Percentiles rank a stretch among this genome's conserved stretches.
Conservation (phyloP, 2,329 filamentous ascomycete genomes). For the Cladosporium sp. region DNA sequence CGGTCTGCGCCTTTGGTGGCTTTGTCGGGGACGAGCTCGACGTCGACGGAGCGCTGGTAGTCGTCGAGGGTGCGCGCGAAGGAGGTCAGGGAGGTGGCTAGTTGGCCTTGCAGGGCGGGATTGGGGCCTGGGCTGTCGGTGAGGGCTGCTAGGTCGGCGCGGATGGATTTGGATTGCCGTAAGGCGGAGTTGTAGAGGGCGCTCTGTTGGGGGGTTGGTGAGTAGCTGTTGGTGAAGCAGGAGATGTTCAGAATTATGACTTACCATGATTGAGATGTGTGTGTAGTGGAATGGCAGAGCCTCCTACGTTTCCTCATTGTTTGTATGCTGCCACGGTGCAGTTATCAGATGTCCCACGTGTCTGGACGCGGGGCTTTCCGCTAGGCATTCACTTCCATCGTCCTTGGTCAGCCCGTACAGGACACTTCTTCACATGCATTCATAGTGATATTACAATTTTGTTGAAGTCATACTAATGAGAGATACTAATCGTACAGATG, state of each 20-base stretch:
- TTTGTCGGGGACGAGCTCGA: conserved; percentile 87
- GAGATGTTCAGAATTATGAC: not conserved
- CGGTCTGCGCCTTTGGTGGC: conserved; percentile 87
- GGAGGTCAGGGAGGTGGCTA: conserved; percentile 75
- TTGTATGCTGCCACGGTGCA: not conserved
- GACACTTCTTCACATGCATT: not conserved
- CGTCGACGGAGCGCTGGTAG: conserved; percentile 79
- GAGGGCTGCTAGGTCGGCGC: conserved; percentile 68
- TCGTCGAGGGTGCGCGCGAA: conserved; percentile 91
- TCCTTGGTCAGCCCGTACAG: not conserved
- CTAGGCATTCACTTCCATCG: conserved; percentile 8
- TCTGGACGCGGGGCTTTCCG: conserved; percentile 8
- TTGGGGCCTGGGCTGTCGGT: conserved; percentile 52
- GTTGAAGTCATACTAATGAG: not conserved
- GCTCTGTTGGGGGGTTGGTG: conserved; percentile 51
- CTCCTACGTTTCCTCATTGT: conserved; percentile 12
- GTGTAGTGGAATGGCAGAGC: not conserved
- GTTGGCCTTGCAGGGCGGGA: conserved; percentile 58
- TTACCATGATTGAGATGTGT: conserved; percentile 11
- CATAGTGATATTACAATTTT: not conserved
- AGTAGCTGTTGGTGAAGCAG: not conserved
- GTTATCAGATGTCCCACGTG: conserved; percentile 7
- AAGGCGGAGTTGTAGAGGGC: conserved; percentile 82
- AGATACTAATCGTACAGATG: not conserved
- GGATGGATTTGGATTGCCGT: conserved; percentile 79